A percentile compares a stretch with the other conserved stretches of the same genome.
phyloP scores from a whole-genome alignment of 306 rosid genomes.

The Citrullus colocynthis region DNA sequence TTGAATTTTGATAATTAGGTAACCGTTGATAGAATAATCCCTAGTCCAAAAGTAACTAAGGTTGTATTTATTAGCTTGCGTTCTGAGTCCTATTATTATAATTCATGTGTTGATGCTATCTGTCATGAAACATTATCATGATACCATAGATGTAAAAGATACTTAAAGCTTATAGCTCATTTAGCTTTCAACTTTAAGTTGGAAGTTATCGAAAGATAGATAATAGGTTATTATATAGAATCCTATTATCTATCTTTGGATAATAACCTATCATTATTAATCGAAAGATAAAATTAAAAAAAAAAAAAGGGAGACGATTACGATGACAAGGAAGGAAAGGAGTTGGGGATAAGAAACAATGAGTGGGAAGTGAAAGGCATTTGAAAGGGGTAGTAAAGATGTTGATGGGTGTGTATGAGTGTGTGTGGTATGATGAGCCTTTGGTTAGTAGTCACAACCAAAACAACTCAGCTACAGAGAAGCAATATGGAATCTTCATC shows the following conservation, averaged over 20 bases:
- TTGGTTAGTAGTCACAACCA: not conserved
- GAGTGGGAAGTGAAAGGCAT: not conserved
- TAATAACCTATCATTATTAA: too few species aligned
- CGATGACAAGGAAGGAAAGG: not conserved
- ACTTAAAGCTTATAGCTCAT: too few species aligned
- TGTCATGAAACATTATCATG: not conserved
- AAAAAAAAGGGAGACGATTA: not conserved
- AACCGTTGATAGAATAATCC: not conserved
- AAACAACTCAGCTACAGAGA: conserved; percentile 3
- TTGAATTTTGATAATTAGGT: not conserved
- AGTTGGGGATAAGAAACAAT: not conserved
- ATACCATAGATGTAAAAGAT: too few species aligned
- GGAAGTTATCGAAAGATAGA: not conserved
- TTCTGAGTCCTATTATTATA: not conserved
- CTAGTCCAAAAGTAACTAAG: not conserved
- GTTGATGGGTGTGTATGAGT: not conserved
- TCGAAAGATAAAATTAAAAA: too few species aligned
- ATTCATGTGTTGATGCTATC: not conserved
- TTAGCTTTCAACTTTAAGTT: too few species aligned
- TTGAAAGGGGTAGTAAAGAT: not conserved
- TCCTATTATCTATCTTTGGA: too few species aligned
- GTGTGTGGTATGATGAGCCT: not conserved
- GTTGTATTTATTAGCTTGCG: not conserved
- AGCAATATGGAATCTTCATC: not conserved
- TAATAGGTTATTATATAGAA: not conserved